phyloP scores from a whole-genome alignment of 1,284 basidiomycete species.

The Cutaneotrichosporon sp. region DNA sequence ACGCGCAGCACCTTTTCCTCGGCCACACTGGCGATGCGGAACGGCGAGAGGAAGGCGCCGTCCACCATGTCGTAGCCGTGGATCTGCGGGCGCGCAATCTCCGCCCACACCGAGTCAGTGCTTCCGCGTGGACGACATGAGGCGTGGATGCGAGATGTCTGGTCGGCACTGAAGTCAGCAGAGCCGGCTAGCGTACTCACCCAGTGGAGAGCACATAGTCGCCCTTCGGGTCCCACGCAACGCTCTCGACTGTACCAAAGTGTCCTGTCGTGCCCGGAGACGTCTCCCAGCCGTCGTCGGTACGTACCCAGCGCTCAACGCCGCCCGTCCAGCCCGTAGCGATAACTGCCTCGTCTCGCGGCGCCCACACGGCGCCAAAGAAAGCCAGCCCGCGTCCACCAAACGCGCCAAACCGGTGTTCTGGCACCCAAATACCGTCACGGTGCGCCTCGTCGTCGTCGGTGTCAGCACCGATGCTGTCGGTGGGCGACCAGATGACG shows the following conservation, averaged over 20 bases:
- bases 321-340: constrained; percentile 90
- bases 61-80: constrained; percentile 91
- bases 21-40: constrained; percentile 76
- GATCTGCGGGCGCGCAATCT: constrained; percentile 81
- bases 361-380: constrained; percentile 73
- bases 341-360: constrained; percentile 55
- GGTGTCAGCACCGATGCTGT: constrained; percentile 13
- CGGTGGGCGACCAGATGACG: constrained; percentile 67
- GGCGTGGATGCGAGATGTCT: constrained; percentile 82
- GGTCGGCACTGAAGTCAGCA: constrained; percentile 60
- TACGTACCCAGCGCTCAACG: constrained; percentile 69
- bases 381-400: constrained; percentile 84
- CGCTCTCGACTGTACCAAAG: constrained; percentile 65
- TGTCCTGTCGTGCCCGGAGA: constrained; percentile 75
- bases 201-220: constrained; percentile 77
- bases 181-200: constrained; percentile 51
- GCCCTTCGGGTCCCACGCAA: constrained; percentile 77
- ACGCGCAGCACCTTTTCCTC: constrained; percentile 89
- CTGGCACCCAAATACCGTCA: constrained; percentile 77
- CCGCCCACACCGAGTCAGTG: constrained; percentile 62
- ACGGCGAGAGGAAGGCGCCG: constrained; percentile 64
- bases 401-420: constrained; percentile 84
- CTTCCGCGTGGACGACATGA: constrained; percentile 34
- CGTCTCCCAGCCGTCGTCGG: constrained; percentile 63
- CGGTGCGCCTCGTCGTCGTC: background rate